phyloP scores from a whole-genome alignment of 345 rosid genomes.

The Carallia brachiata region DNA sequence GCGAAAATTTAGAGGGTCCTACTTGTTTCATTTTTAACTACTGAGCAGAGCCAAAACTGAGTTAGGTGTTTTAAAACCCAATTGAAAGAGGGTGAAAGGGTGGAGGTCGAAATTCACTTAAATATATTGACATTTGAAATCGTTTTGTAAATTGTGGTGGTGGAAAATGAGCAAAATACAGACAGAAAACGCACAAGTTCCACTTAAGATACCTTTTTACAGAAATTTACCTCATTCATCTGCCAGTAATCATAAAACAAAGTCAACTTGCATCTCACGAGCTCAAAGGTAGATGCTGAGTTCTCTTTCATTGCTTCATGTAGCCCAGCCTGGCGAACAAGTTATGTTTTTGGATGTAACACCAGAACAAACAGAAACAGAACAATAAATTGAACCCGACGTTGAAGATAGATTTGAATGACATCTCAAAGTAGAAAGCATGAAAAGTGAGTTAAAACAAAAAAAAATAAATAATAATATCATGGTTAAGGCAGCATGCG shows the following conservation, averaged over 20 bases:
- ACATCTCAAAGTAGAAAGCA: neutral
- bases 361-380: slow-evolving; percentile 12
- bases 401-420: slow-evolving; percentile 3
- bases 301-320: slow-evolving; percentile 40
- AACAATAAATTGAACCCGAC: neutral
- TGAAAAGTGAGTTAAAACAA: neutral
- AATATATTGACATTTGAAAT: neutral
- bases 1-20: neutral
- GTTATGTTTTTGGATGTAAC: slow-evolving; percentile 7
- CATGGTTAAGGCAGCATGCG: neutral
- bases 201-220: neutral
- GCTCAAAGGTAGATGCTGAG: slow-evolving; percentile 45
- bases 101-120: neutral
- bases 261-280: slow-evolving; percentile 71
- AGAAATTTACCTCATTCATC: slow-evolving; percentile 72
- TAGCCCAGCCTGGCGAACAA: slow-evolving; percentile 48
- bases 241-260: slow-evolving; percentile 86
- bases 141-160: too few species aligned
- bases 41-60: neutral
- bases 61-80: neutral
- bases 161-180: neutral
- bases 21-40: neutral
- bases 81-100: neutral
- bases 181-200: neutral
- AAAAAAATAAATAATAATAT: too few species aligned